Evolutionary conservation across 2,329 filamentous ascomycete genomes (phyloP), one percentile per base, ranked within the genome.

Genomic region (Verticillium dahliae): DNA sequence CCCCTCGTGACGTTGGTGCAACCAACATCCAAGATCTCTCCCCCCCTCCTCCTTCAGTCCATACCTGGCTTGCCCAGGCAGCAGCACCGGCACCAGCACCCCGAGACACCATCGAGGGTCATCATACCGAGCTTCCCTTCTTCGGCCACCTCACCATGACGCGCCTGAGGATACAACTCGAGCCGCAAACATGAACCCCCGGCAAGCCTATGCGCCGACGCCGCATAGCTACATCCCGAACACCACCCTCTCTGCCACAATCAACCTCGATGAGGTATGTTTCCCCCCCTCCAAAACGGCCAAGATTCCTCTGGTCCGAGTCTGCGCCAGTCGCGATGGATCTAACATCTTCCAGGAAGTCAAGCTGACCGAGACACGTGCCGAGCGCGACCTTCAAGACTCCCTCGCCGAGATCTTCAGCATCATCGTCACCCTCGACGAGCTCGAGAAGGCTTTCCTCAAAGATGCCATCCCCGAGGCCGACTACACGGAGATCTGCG

Each of bases 371-470:
- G 89, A 91, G 45, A 96, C 89, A 27, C 88, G 90, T 67, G 89
- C 91, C 50, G 94, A 98, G 77, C 89, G 94, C 64, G 93, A 99
- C 72, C 82, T 98, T 1, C 92, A 97, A 74, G 95, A 98, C 72
- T 98, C 95, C 1, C 86, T 99, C 14, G 95, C 94, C 61, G 95
- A 99, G 76, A 88, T 99, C 31, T 99, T 98, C 77, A 97, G 93
- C 77, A 98, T 99, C 67, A 94, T 99, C 41, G 85, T 97, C 64
- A 98, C 95, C 0, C 81, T 99, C 3, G 95, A 99, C 72, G 92
- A 96, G 66, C 85, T 99, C 1, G 95, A 99, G 71, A 97, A 96
- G 74, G 96, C 94, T 0, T 99, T 97, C 72, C 85, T 99, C 45
- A 96, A 97, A 72, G 95, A 99, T 80, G 94, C 92, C 27, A 89